Evolutionary conservation across 495 filamentous ascomycete genomes (phyloP), one percentile per base, ranked within the genome.

Genomic region (Penicillium maclennaniae): DNA sequence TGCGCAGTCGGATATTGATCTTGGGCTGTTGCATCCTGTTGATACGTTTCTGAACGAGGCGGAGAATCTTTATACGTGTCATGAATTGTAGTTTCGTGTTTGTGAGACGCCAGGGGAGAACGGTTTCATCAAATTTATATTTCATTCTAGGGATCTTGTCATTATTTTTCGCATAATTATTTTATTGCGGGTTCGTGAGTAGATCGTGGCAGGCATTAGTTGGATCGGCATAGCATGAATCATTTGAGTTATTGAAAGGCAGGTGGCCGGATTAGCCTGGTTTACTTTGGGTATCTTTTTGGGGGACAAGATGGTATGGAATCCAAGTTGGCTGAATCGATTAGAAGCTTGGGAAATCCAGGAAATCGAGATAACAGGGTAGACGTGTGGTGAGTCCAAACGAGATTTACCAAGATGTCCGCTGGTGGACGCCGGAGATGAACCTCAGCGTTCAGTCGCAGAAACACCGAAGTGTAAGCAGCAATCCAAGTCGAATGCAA

Each of bases 1-100:
- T 1, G 72, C 72, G 26, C 72, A 75, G 63, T 71, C 69, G 17
- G 68, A 75, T 61, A 66, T 75, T 17, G 70, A 73, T 55, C 41
- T 75, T 39, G 71, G 72, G 4, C 45, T 72, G 25, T 43, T 72
- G 43, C 66, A 74, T 56, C 69, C 72, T 6, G 69, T 74, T 44
- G 72, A 75, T 65, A 66, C 68, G 7, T 74, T 70, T 48, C 63
- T 74, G 47, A 69, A 59, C 31, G 71, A 75, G 27, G 59, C 61
- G 12, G 72, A 71, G 57, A 69, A 63, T 57, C 53, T 71, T 34
- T 75, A 73, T 57, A 71, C 69, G 12, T 61, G 59, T 38, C 65
- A 72, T 62, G 69, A 66, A 34, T 43, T 72, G 3, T 65, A 58
- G 40, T 26, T 6, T 7, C 19, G 23, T 50, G 42, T 27, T 26